A percentile compares a stretch with the other conserved stretches of the same genome.
Evolutionary conservation across 306 rosid genomes (phyloP).

Genomic region (Castanospermum australe): DNA sequence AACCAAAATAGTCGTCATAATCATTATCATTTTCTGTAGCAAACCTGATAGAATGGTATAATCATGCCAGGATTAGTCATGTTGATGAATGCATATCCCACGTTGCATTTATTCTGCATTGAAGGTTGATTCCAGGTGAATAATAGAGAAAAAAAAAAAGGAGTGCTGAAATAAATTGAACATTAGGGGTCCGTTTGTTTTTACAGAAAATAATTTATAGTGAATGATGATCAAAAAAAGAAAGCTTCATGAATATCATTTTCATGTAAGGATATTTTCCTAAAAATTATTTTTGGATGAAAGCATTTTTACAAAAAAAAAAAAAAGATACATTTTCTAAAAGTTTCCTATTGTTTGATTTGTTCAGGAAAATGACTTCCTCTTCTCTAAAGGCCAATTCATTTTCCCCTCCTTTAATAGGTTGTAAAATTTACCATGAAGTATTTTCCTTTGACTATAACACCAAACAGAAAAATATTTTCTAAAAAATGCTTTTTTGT

Average conservation of each 20-base stretch:
- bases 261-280: background rate
- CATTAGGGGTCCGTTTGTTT: background rate
- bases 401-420: background rate
- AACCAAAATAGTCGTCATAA: background rate
- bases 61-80: constrained; percentile 63
- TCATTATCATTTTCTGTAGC: background rate
- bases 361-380: background rate
- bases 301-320: background rate
- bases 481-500: too few relatives aligned
- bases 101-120: constrained; percentile 77
- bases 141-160: background rate
- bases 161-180: background rate
- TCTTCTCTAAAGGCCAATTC: background rate
- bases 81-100: constrained; percentile 84
- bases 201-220: background rate
- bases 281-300: background rate
- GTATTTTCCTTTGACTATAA: background rate
- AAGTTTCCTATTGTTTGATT: background rate
- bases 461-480: constrained; percentile 4
- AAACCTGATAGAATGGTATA: constrained; percentile 67
- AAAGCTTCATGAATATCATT: background rate
- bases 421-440: background rate
- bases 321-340: background rate
- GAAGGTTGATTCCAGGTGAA: constrained; percentile 11
- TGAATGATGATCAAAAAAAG: background rate